A percentile compares a stretch with the other conserved stretches of the same genome.
Conservation (phyloP, 1,139 yeast genomes). For the Diutina ranongensis region DNA sequence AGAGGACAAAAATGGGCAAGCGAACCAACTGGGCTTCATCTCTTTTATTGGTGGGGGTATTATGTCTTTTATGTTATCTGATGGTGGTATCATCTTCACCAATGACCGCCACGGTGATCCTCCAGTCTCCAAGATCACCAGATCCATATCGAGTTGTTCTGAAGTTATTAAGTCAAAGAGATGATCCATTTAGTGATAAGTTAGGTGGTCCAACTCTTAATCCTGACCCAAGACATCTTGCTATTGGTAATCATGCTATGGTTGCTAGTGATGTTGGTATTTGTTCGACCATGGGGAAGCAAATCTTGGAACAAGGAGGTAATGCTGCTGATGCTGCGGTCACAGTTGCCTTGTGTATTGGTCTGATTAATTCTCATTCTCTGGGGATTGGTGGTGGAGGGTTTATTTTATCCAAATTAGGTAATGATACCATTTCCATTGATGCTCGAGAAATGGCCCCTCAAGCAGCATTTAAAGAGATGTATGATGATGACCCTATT, state of each 20-base stretch:
- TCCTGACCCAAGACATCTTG: conserved; percentile 21
- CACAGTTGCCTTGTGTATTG: conserved; percentile 81
- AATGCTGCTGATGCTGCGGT: conserved; percentile 90
- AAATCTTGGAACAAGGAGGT: conserved; percentile 52
- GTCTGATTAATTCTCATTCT: conserved; percentile 69
- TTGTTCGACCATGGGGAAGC: conserved; percentile 62
- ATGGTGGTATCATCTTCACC: too few relatives aligned
- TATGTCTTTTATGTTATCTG: too few relatives aligned
- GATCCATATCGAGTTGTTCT: background rate
- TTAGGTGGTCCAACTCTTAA: conserved; percentile 25
- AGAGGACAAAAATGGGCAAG: too few relatives aligned
- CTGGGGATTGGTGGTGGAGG: conserved; percentile 95
- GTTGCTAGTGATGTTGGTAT: conserved; percentile 65
- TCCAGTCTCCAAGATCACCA: too few relatives aligned
- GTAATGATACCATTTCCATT: conserved; percentile 41
- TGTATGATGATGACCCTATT: conserved; percentile 40
- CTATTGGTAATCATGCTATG: conserved; percentile 39
- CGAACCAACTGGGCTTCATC: too few relatives aligned
- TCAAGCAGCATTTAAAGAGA: conserved; percentile 40
- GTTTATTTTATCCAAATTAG: conserved; percentile 46
- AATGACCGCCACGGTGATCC: background rate
- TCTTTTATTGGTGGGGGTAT: too few relatives aligned
- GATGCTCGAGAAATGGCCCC: conserved; percentile 94
- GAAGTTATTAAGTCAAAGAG: background rate
- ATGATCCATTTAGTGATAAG: conserved; percentile 20